A percentile compares a stretch with the other conserved stretches of the same genome.
Conservation (phyloP, 164 flowering plant species). For the Umbellularia californica region DNA sequence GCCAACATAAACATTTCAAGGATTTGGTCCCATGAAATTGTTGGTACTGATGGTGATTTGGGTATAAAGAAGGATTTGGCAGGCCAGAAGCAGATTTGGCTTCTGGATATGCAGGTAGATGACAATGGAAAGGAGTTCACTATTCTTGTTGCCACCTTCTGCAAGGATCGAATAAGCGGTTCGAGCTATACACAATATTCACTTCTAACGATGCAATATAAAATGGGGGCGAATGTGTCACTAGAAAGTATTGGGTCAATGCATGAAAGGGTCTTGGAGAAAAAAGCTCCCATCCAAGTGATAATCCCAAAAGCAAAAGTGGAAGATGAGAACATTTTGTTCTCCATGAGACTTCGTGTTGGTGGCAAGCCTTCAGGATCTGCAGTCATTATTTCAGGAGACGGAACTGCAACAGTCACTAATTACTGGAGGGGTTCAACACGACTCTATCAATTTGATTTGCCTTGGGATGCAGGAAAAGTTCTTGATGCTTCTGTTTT, state of each 20-base stretch:
- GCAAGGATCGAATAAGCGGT: constrained; percentile 75
- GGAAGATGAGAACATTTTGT: constrained; percentile 77
- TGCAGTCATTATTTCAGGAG: constrained; percentile 74
- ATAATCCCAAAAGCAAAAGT: constrained; percentile 92
- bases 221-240: constrained; percentile 35
- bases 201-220: constrained; percentile 77
- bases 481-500: constrained; percentile 91
- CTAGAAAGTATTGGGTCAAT: constrained; percentile 19
- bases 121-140: constrained; percentile 66
- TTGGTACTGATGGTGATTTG: constrained; percentile 71
- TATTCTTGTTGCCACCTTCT: constrained; percentile 78
- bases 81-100: constrained; percentile 89
- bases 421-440: constrained; percentile 61
- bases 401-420: constrained; percentile 92
- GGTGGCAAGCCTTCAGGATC: constrained; percentile 98
- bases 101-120: constrained; percentile 82
- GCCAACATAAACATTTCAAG: constrained; percentile 42
- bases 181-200: constrained; percentile 90
- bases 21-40: constrained; percentile 83
- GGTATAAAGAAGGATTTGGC: constrained; percentile 88
- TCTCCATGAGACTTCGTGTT: constrained; percentile 75
- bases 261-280: constrained; percentile 59
- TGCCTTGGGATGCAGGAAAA: constrained; percentile 93
- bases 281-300: constrained; percentile 75
- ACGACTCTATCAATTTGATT: constrained; percentile 79